These are phyloP conservation scores for Mycena epipterygia DNA, from an alignment of 768 basidiomycete genomes.

Conservation along the genomic window DNA sequence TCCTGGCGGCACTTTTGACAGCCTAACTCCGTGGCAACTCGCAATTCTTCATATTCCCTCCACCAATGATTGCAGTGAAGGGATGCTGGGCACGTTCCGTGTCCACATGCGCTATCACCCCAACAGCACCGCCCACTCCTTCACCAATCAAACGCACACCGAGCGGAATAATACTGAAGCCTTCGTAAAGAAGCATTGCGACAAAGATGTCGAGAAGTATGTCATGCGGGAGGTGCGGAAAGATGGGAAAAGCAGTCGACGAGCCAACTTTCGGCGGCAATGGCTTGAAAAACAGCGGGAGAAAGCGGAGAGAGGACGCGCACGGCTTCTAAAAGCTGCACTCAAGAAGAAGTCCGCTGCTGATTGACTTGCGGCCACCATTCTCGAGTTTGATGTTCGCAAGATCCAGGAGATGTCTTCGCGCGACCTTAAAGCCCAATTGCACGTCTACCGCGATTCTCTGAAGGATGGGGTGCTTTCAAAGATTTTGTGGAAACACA, in stretches of 20 bases:
- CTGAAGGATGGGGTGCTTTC: constrained; percentile 2
- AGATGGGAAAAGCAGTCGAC: constrained; percentile 7
- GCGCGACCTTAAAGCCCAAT: constrained; percentile 1
- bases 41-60: constrained; percentile 9
- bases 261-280: neutral
- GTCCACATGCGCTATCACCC: no score
- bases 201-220: constrained; percentile 17
- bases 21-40: constrained; percentile 36
- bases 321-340: neutral
- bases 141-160: constrained; percentile 26
- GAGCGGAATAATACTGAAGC: constrained; percentile 35
- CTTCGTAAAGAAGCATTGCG: constrained; percentile 34
- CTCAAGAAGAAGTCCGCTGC: neutral
- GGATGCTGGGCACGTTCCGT: constrained; percentile 27
- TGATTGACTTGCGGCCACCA: neutral
- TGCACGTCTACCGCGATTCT: neutral
- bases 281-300: neutral
- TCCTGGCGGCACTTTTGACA: constrained; percentile 4
- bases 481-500: constrained; percentile 2
- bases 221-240: constrained; percentile 33
- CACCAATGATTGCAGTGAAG: constrained; percentile 40
- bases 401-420: neutral
- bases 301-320: neutral
- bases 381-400: neutral
- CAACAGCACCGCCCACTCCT: constrained; percentile 11